Percentiles rank a stretch among this genome's conserved stretches.
phyloP scores from a whole-genome alignment of 345 rosid genomes.

The Arabis alpina region DNA sequence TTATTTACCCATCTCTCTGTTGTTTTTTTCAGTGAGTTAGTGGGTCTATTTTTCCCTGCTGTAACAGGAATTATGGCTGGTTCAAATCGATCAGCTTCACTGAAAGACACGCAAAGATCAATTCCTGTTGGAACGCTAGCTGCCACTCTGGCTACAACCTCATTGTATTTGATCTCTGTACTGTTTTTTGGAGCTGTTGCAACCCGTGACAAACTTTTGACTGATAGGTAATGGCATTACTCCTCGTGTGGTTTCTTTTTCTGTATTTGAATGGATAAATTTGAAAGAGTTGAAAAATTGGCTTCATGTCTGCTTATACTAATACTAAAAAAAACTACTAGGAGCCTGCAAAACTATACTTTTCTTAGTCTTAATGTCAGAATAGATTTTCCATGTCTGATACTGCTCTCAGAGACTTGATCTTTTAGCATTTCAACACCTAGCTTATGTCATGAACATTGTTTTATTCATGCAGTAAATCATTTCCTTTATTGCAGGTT shows the following conservation, averaged over 20 bases:
- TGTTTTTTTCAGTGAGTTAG: slow-evolving; percentile 70
- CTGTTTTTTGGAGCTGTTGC: slow-evolving; percentile 90
- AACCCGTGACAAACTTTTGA: slow-evolving; percentile 83
- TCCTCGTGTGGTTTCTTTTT: not conserved
- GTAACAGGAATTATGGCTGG: slow-evolving; percentile 99
- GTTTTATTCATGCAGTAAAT: slow-evolving; percentile 10
- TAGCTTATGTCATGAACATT: not conserved
- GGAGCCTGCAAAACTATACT: slow-evolving; percentile 12
- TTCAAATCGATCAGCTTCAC: slow-evolving; percentile 93
- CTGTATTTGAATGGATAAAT: slow-evolving; percentile 20
- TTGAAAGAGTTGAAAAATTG: slow-evolving; percentile 9
- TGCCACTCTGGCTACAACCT: slow-evolving; percentile 89
- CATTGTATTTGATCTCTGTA: slow-evolving; percentile 75
- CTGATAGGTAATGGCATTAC: slow-evolving; percentile 70
- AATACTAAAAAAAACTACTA: slow-evolving; percentile 13
- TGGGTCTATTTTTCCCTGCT: slow-evolving; percentile 99
- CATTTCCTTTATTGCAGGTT: slow-evolving; percentile 53
- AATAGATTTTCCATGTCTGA: slow-evolving; percentile 20
- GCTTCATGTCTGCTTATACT: slow-evolving; percentile 19
- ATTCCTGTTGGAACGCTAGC: slow-evolving; percentile 95
- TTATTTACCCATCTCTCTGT: slow-evolving; percentile 21
- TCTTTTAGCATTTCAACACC: slow-evolving; percentile 14
- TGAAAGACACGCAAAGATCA: slow-evolving; percentile 95
- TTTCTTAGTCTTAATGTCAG: slow-evolving; percentile 1
- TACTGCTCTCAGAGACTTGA: slow-evolving; percentile 21